Evolutionary conservation across 2,329 filamentous ascomycete species (phyloP), one percentile per base, ranked within the genome.

Genomic region (Teratosphaeria nubilosa): DNA sequence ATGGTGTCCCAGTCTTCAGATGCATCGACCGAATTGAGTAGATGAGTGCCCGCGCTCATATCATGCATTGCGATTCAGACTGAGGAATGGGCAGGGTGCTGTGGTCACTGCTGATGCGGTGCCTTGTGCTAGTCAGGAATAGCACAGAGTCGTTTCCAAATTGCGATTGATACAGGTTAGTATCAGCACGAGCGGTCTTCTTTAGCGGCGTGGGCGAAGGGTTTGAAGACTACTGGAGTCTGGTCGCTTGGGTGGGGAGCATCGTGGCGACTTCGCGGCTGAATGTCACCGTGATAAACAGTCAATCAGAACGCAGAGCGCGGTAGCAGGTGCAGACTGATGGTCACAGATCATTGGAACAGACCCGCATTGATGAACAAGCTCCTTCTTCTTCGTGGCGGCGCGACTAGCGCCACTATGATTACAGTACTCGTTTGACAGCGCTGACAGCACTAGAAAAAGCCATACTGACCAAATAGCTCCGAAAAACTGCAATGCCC

Each of bases 401-500:
- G 34, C 34, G 16, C 34, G 13, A 13, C 16, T 14, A 37, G 34
- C 34, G 34, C 34, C 34, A 37, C 34, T 4, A 16, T 14, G 11
- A 37, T 37, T 1, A 51, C 22, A 30, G 50, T 22, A 16, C 20
- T 30, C 6, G 11, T 16, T 27, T 41, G 34, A 41, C 34, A 41
- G 34, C 34, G 13, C 34, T 48, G 41, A 48, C 41, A 22, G 41
- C 41, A n/a, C 41, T 48, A 20, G 41, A 48, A 2, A 20, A 48
- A 48, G 50, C 24, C 24, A 30, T 16, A 32, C 24, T 5, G 30
- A 20, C 20, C 25, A 13, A 27, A 32, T 7, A 30, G 30, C 30
- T 6, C 24, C 30, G 6, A 50, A 27, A 22, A 6, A 14, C 51
- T 60, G 58, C 58, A 60, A 55, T 60, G 32, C 45, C 58, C 56